Percentiles rank a stretch among this genome's conserved stretches.
Conservation (phyloP, 1,284 basidiomycete genomes). For the Phylloboletellus chloephorus region DNA sequence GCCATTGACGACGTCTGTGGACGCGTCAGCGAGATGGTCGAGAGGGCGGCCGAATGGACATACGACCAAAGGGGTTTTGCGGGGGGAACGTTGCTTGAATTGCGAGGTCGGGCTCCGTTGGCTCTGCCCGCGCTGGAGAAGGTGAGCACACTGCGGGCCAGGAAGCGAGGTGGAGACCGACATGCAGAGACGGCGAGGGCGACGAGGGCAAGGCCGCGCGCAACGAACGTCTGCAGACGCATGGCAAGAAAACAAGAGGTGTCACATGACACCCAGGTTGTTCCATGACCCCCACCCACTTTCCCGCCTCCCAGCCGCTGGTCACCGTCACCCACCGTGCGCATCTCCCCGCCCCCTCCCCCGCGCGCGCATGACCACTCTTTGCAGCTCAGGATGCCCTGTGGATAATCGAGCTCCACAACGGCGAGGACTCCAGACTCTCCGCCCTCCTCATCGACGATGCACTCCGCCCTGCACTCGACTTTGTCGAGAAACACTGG, state of each 20-base stretch:
- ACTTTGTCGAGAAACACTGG: slow-evolving; percentile 79
- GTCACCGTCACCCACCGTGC: slow-evolving; percentile 62
- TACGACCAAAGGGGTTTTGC: slow-evolving; percentile 78
- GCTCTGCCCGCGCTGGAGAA: slow-evolving; percentile 17
- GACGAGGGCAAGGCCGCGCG: slow-evolving; percentile 14
- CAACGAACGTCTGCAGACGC: slow-evolving; percentile 21
- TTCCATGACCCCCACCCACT: slow-evolving; percentile 9
- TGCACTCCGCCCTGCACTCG: slow-evolving; percentile 69
- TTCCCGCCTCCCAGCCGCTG: slow-evolving; percentile 42
- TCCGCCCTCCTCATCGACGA: slow-evolving; percentile 54
- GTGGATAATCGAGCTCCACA: slow-evolving; percentile 76
- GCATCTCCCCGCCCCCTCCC: slow-evolving; percentile 21
- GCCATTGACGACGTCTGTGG: slow-evolving; percentile 77
- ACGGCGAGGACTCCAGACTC: slow-evolving; percentile 71
- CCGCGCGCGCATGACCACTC: neutral
- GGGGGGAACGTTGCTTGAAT: slow-evolving; percentile 69
- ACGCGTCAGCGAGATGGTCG: slow-evolving; percentile 10
- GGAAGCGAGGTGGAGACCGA: slow-evolving; percentile 13
- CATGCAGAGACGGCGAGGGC: slow-evolving; percentile 22
- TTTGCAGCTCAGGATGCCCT: slow-evolving; percentile 50
- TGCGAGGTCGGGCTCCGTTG: slow-evolving; percentile 47
- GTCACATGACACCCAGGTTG: slow-evolving; percentile 18
- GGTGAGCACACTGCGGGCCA: slow-evolving; percentile 6
- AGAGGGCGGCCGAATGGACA: slow-evolving; percentile 32
- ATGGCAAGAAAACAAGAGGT: slow-evolving; percentile 13